Evolutionary conservation across 192 early-diverging fungal species (phyloP), one percentile per base, ranked within the genome.

Genomic region (Entomortierella chlamydospora): DNA sequence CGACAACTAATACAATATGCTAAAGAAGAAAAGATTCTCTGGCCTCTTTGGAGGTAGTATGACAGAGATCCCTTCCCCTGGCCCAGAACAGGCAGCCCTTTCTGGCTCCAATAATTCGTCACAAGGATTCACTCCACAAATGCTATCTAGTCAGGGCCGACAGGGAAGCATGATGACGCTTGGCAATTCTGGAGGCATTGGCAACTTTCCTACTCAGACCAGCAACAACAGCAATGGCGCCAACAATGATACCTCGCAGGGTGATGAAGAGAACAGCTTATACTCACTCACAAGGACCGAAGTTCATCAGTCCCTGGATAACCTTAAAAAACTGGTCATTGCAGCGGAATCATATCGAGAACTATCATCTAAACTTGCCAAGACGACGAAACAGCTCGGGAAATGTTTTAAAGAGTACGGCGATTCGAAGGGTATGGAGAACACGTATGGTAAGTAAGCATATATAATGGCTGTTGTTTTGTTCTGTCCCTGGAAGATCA

Each of bases 351-450:
- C 82, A 1, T 83, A 83, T 45, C 54, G 82, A 9, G 82, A 83
- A 34, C 41, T 83, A 29, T 61, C 72, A 12, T 56, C 61, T 18
- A 83, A 74, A 34, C 47, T 83, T 9, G 68, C 61, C 1, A 83
- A 83, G 51, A 79, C 77, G 1, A 74, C 82, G 1, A 83, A 83
- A 61, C 68, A 69, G 20, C 39, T 83, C 25, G 60, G 82, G 5
- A 64, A 64, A 30, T 70, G 71, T 55, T 74, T 83, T 59, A 83
- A 83, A 33, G 82, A 83, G 30, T 83, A 71, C 56, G 77, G 82
- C 3, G 72, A 83, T 42, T 52, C 64, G 7, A 83, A 83, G 69
- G 82, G 82, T 23, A 70, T 83, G 77, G 82, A 83, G 31, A 81
- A 51, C 34, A 73, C 68, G 9, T 73, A 83, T 60, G 76, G 82